phyloP scores from a whole-genome alignment of 768 basidiomycete species.

The Pholiota conissans region DNA sequence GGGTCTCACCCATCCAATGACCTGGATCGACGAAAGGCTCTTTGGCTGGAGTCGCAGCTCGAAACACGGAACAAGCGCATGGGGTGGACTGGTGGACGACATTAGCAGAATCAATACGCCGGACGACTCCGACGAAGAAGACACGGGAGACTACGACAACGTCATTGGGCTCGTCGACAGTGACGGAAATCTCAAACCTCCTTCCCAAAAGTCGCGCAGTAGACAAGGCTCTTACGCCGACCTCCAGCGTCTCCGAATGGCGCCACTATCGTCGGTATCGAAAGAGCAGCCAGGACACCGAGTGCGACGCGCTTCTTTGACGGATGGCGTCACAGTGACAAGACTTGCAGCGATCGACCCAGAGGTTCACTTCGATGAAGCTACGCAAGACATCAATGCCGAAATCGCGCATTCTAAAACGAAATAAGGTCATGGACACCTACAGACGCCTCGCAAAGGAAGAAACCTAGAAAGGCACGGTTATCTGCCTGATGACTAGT shows the following conservation, averaged over 20 bases:
- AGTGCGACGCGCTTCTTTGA: constrained; percentile 60
- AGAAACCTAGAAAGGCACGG: neutral
- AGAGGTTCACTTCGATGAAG: constrained; percentile 58
- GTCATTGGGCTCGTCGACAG: constrained; percentile 67
- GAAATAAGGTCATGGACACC: neutral
- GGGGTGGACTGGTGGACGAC: constrained; percentile 65
- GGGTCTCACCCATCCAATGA: constrained; percentile 88
- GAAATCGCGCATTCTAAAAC: constrained; percentile 46
- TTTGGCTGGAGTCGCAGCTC: constrained; percentile 90
- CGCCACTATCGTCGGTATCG: constrained; percentile 25
- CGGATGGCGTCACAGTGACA: constrained; percentile 61
- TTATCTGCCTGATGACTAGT: neutral
- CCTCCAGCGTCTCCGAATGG: constrained; percentile 63
- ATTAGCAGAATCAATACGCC: constrained; percentile 67
- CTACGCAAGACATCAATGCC: constrained; percentile 66
- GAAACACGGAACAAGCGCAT: constrained; percentile 80
- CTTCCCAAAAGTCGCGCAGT: constrained; percentile 49
- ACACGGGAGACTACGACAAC: constrained; percentile 89
- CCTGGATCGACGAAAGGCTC: constrained; percentile 91
- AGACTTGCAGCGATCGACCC: constrained; percentile 62
- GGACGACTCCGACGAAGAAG: constrained; percentile 83
- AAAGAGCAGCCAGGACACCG: constrained; percentile 33
- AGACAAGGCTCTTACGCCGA: constrained; percentile 81
- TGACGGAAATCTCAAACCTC: constrained; percentile 11
- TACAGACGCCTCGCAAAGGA: neutral